Base-by-base conservation (phyloP, 495 filamentous ascomycete species). In the Ascobolus immersus region DNA sequence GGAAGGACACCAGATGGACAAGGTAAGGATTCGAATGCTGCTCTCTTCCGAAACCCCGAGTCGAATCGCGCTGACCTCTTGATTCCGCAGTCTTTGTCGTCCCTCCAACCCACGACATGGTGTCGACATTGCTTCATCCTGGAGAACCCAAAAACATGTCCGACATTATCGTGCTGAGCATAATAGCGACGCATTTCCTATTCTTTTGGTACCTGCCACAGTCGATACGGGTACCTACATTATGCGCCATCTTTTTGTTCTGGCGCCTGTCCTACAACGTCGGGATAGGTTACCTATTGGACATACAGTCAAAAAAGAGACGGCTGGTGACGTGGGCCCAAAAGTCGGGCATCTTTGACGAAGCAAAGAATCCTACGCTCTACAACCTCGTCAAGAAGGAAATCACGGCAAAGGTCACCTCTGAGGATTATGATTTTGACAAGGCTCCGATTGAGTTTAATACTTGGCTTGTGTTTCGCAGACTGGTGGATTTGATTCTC, bases 51-150 rank as follows among this genome's bases (percentile, higher is more conserved):
- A n/a, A n/a, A 7, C 7, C 22, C 22, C 22, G 7, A n/a, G n/a
- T n/a, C n/a, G n/a, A n/a, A n/a, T n/a, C n/a, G n/a, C n/a, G 22
- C 22, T 25, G 22, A 25, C 22, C n/a, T 25, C 7, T n/a, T n/a
- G 22, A 25, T 7, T 25, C 22, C 43, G 33, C 42, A 96, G 86
- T 86, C 34, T 96, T 96, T 54, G 76, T 78, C 21, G 86, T 96
- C 14, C 89, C 86, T 28, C 73, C 79, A 41, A 96, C 86, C 27
- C 79, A 92, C 61, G 86, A 96, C 54, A 94, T 94, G 84, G 86
- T 96, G 45, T 89, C 86, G 33, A 86, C 92, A 52, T 65, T 96
- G 13, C 65, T 96, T 39, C 89, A 84, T 35, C 86, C 86, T n/a
- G 75, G 70, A 31, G 69, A 92, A 52, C 81, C 86, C 4, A 96